These are phyloP conservation scores for Pseudogymnoascus sp. DNA, from an alignment of 2,329 filamentous ascomycete genomes.

Conservation along the genomic window DNA sequence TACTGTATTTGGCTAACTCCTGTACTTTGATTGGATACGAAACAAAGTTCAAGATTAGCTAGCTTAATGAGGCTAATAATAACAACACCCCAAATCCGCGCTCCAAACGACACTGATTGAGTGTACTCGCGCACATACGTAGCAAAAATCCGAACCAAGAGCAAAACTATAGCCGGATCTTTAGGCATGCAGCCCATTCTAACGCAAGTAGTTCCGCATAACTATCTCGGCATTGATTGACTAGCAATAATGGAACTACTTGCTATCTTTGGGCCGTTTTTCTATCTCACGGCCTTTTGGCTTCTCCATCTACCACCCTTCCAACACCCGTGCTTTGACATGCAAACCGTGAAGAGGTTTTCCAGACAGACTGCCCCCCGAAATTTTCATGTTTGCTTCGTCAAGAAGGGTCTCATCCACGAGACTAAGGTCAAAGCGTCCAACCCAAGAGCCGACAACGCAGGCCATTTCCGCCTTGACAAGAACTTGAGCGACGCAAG, in stretches of 20 bases:
- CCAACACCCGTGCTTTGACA: conserved; percentile 58
- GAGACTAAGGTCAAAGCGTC: conserved; percentile 61
- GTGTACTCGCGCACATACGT: background rate
- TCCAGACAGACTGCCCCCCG: conserved; percentile 63
- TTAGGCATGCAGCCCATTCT: too few relatives aligned
- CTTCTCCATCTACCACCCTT: conserved; percentile 44
- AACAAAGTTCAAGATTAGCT: background rate
- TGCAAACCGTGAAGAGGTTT: conserved; percentile 67
- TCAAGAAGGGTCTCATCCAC: conserved; percentile 38
- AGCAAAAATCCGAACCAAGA: background rate
- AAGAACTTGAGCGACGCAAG: conserved; percentile 78
- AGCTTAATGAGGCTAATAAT: background rate
- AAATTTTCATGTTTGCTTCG: conserved; percentile 60
- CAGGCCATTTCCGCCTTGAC: conserved; percentile 81
- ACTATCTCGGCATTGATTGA: too few relatives aligned
- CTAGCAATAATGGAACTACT: too few relatives aligned
- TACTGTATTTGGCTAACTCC: background rate
- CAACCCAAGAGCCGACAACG: conserved; percentile 69
- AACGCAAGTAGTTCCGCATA: too few relatives aligned
- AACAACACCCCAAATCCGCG: background rate
- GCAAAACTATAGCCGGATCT: too few relatives aligned
- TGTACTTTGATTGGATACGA: background rate
- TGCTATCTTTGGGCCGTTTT: too few relatives aligned
- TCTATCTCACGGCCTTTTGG: too few relatives aligned
- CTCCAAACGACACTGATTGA: background rate